These are phyloP conservation scores for Collybiopsis luxurians DNA, from an alignment of 768 basidiomycete species.

Conservation along the genomic window DNA sequence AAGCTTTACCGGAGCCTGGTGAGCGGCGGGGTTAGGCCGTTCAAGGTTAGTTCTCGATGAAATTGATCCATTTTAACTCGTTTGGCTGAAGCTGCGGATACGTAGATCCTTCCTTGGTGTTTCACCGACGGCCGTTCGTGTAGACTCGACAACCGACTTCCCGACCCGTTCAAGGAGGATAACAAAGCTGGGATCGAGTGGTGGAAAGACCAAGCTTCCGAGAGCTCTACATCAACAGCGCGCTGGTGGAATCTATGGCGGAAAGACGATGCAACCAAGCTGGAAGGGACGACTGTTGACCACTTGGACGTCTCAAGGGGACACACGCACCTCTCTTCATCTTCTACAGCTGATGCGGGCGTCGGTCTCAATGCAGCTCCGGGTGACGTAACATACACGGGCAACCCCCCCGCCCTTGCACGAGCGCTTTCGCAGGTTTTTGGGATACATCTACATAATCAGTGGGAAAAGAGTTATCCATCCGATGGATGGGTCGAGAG, in stretches of 20 bases:
- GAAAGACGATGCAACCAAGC: too few relatives aligned
- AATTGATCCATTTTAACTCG: too few relatives aligned
- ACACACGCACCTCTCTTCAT: too few relatives aligned
- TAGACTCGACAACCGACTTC: constrained; percentile 88
- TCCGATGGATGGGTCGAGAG: constrained; percentile 83
- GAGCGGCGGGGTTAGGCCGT: constrained; percentile 69
- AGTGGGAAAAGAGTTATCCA: constrained; percentile 91
- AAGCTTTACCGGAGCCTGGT: constrained; percentile 88
- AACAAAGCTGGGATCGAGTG: neutral
- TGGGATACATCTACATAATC: constrained; percentile 91
- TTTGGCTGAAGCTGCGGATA: too few relatives aligned
- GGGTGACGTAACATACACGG: neutral
- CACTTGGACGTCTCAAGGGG: too few relatives aligned
- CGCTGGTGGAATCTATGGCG: too few relatives aligned
- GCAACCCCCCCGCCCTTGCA: constrained; percentile 36
- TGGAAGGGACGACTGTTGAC: too few relatives aligned
- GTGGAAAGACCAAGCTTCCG: neutral
- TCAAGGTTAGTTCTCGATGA: constrained; percentile 50
- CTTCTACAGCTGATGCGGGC: too few relatives aligned
- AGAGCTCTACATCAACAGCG: too few relatives aligned
- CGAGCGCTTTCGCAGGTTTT: constrained; percentile 70
- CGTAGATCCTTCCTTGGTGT: constrained; percentile 74
- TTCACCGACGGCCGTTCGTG: constrained; percentile 91
- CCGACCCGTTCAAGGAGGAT: constrained; percentile 71
- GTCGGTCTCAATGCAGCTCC: neutral